A percentile compares a stretch with the other conserved stretches of the same genome.
These are phyloP conservation scores for Ceratocystis papillata DNA, from an alignment of 2,329 filamentous ascomycete genomes.

Conservation along the genomic window DNA sequence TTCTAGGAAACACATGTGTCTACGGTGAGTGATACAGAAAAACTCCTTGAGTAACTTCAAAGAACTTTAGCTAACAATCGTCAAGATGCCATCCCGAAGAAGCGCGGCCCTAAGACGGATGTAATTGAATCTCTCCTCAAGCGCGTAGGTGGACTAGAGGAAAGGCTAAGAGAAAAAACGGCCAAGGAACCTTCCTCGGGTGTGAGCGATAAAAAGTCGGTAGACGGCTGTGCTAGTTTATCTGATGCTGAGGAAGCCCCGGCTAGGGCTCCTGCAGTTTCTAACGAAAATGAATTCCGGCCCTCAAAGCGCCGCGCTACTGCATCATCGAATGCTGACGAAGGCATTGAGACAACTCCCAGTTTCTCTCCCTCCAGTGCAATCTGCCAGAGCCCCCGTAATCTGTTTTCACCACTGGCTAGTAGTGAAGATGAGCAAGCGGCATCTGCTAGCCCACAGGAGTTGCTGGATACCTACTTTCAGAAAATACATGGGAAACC, in stretches of 20 bases:
- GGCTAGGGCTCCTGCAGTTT: not conserved
- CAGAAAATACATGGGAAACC: constrained; percentile 68
- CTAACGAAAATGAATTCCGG: not conserved
- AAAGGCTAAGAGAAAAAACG: constrained; percentile 61
- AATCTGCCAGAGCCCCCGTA: not conserved
- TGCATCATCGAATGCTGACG: not conserved
- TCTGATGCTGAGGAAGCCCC: not conserved
- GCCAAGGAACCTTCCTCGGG: constrained; percentile 29
- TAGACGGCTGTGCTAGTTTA: not conserved
- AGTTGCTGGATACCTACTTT: constrained; percentile 69
- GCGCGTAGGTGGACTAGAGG: constrained; percentile 74
- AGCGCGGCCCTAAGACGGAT: constrained; percentile 81
- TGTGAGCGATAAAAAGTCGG: not conserved
- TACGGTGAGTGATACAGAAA: constrained; percentile 57
- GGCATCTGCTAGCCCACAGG: constrained; percentile 22
- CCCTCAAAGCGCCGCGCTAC: constrained; percentile 3
- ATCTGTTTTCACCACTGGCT: not conserved
- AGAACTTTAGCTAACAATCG: not conserved
- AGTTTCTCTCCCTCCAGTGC: not conserved
- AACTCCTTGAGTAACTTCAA: not conserved
- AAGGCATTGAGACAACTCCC: not conserved
- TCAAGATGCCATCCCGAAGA: constrained; percentile 76
- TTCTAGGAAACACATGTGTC: constrained; percentile 78
- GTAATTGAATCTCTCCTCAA: constrained; percentile 71
- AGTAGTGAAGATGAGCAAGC: not conserved